Conservation (phyloP, 2,329 filamentous ascomycete genomes). For the Clarireedia homoeocarpa region DNA sequence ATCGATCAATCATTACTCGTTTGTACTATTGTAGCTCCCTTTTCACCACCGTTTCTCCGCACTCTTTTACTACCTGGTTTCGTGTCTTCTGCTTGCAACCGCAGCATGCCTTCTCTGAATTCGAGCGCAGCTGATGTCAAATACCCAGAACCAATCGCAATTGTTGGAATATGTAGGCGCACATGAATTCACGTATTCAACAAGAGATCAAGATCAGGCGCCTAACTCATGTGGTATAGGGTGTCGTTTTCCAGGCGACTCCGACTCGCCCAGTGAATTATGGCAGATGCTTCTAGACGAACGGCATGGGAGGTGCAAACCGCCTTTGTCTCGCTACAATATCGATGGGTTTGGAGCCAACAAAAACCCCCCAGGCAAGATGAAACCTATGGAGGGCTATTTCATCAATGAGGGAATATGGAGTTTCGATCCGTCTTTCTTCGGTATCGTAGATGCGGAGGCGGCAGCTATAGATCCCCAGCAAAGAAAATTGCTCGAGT, state of each 20-base stretch:
- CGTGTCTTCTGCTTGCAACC: too few species aligned
- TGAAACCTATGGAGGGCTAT: conserved; percentile 13
- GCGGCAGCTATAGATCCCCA: conserved; percentile 2
- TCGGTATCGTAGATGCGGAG: background rate
- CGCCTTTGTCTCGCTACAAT: conserved; percentile 14
- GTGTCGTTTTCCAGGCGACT: conserved; percentile 42
- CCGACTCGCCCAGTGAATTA: conserved; percentile 10
- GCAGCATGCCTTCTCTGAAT: too few species aligned
- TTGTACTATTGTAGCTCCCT: too few species aligned
- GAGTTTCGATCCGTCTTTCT: conserved; percentile 15
- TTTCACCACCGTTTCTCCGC: too few species aligned
- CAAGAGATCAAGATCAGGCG: background rate
- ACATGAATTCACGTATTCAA: too few species aligned
- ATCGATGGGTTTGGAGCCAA: conserved; percentile 13
- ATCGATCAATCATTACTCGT: too few species aligned
- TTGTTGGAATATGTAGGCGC: conserved; percentile 26
- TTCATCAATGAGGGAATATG: conserved; percentile 22
- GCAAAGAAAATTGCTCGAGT: conserved; percentile 3
- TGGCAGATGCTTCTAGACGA: conserved; percentile 15
- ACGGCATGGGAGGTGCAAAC: conserved; percentile 7
- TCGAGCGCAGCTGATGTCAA: too few species aligned
- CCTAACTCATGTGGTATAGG: background rate
- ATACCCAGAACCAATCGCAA: too few species aligned
- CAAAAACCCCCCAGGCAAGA: conserved; percentile 7
- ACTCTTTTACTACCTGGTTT: too few species aligned